Conservation (phyloP, 805 yeast genomes). For the Cyberlindnera misumaiensis region DNA sequence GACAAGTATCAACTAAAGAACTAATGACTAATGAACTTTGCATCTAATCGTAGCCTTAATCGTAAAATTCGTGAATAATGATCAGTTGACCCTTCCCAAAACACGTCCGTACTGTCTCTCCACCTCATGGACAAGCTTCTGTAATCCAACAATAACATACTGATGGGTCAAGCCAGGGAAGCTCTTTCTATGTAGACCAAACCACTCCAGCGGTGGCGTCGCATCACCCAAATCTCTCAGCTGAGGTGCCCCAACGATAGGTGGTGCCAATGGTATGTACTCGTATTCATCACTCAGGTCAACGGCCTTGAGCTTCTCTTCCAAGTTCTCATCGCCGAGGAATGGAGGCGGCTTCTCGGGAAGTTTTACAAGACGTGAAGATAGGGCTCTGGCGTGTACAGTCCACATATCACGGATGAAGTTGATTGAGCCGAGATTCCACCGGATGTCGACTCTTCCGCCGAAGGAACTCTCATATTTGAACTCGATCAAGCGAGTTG, state of each 20-base stretch:
- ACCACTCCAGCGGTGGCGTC: constrained; percentile 98
- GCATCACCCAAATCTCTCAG: constrained; percentile 91
- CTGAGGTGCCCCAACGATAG: constrained; percentile 83
- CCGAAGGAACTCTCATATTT: constrained; percentile 69
- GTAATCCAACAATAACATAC: constrained; percentile 64
- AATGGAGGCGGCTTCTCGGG: constrained; percentile 14
- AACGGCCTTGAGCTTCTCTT: constrained; percentile 39
- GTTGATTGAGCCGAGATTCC: constrained; percentile 91
- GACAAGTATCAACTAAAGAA: constrained; percentile 5
- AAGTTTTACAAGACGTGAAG: constrained; percentile 44
- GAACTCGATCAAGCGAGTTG: constrained; percentile 54
- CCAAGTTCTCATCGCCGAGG: constrained; percentile 28
- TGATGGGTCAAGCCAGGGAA: constrained; percentile 88
- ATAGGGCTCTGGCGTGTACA: constrained; percentile 69
- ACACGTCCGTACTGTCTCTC: constrained; percentile 38
- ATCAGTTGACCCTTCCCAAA: constrained; percentile 27
- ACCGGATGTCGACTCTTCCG: constrained; percentile 82
- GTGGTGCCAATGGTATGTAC: constrained; percentile 64
- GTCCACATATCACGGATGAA: constrained; percentile 91
- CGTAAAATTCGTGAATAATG: constrained; percentile 3
- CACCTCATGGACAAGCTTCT: constrained; percentile 64
- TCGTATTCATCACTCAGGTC: constrained; percentile 41
- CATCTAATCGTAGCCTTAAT: background rate
- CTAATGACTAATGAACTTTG: background rate
- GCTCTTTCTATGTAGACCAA: constrained; percentile 82